These are phyloP conservation scores for Alternaria ventricosa DNA, from an alignment of 2,329 filamentous ascomycete genomes.

Conservation along the genomic window DNA sequence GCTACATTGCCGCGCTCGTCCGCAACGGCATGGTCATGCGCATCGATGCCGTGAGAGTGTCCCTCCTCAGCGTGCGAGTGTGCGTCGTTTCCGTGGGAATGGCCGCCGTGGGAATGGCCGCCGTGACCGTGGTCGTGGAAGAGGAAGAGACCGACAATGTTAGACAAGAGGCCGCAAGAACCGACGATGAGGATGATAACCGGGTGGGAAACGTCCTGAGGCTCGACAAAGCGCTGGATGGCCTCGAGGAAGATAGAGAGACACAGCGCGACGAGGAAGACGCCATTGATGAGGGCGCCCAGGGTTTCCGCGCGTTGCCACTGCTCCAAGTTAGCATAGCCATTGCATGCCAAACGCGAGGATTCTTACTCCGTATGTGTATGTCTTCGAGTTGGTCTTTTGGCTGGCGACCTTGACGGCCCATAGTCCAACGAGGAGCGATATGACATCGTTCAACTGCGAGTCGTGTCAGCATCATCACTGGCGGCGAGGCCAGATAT, in stretches of 20 bases:
- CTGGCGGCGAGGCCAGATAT: not conserved
- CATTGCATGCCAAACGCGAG: not conserved
- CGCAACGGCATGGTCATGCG: slow-evolving; percentile 53
- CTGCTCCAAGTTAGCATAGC: slow-evolving; percentile 53
- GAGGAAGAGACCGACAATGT: slow-evolving; percentile 85
- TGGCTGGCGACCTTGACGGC: slow-evolving; percentile 88
- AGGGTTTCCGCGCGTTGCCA: slow-evolving; percentile 98
- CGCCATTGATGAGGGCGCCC: slow-evolving; percentile 94
- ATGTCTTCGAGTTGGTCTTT: slow-evolving; percentile 81
- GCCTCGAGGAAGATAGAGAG: slow-evolving; percentile 96
- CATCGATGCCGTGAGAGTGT: slow-evolving; percentile 56
- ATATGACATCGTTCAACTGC: slow-evolving; percentile 95
- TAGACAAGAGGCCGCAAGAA: slow-evolving; percentile 82
- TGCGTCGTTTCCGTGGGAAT: slow-evolving; percentile 58
- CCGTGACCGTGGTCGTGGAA: slow-evolving; percentile 93
- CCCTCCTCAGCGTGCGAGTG: slow-evolving; percentile 59
- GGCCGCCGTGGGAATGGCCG: slow-evolving; percentile 75
- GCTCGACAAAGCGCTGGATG: slow-evolving; percentile 88
- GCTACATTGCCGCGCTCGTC: slow-evolving; percentile 66
- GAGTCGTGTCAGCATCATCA: slow-evolving; percentile 17
- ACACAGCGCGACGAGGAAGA: slow-evolving; percentile 95
- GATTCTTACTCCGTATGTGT: slow-evolving; percentile 84
- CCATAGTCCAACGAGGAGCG: slow-evolving; percentile 90
- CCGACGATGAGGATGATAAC: slow-evolving; percentile 89
- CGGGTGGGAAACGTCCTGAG: slow-evolving; percentile 84